Conservation (phyloP, 305 asterid genomes). For the Fraxinus latifolia region DNA sequence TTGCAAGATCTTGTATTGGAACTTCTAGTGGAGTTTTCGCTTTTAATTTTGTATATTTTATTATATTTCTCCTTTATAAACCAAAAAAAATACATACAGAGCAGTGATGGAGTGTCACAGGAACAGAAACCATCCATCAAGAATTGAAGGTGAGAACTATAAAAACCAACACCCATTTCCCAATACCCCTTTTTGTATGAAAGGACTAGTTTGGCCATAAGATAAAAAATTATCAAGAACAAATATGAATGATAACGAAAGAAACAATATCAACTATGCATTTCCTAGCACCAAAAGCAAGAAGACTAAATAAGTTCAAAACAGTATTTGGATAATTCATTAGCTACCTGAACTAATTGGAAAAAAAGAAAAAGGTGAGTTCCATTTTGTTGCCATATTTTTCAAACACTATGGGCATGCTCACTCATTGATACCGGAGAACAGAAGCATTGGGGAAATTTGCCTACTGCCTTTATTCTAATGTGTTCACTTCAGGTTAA, state of each 20-base stretch:
- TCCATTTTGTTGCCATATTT: not conserved
- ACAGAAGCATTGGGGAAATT: not conserved
- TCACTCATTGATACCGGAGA: not conserved
- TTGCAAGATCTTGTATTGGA: not conserved
- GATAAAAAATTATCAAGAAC: not conserved
- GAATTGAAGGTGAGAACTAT: not conserved
- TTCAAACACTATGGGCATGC: not conserved
- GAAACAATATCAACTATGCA: not conserved
- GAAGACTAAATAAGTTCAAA: not conserved
- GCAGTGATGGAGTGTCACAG: not conserved
- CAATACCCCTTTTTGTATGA: not conserved
- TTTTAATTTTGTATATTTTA: not conserved
- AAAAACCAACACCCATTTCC: not conserved
- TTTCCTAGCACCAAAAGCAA: not conserved
- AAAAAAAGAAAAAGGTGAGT: not conserved
- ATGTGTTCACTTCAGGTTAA: not conserved
- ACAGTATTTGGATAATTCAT: not conserved
- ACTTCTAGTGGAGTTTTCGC: not conserved
- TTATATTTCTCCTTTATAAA: not conserved
- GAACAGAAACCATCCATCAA: not conserved
- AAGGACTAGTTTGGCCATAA: not conserved
- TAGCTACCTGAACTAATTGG: not conserved
- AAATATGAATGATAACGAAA: not conserved
- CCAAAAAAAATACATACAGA: not conserved
- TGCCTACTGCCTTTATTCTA: not conserved